phyloP scores from a whole-genome alignment of 768 basidiomycete genomes.

The Phaffia australis region DNA sequence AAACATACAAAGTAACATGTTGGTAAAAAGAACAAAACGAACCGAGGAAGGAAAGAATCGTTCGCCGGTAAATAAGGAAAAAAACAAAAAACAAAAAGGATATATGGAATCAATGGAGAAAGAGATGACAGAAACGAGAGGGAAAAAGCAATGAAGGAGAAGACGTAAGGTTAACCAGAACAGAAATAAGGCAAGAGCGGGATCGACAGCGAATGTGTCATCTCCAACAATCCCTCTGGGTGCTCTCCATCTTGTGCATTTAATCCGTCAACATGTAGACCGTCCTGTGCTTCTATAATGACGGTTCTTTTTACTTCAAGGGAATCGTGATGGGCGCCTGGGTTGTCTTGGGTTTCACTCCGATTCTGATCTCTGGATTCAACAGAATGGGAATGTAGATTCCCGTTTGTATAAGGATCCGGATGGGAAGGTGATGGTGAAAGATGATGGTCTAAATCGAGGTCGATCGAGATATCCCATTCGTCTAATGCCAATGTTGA shows the following conservation, averaged over 20 bases:
- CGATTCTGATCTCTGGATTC: no score
- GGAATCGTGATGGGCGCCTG: no score
- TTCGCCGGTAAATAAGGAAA: not conserved
- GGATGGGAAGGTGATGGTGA: no score
- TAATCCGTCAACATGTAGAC: no score
- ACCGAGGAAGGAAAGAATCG: not conserved
- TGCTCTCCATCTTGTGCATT: not conserved
- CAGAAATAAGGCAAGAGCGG: not conserved
- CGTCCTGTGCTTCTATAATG: no score
- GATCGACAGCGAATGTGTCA: slow-evolving; percentile 1
- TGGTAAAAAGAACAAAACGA: not conserved
- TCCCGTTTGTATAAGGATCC: no score
- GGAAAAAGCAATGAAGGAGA: not conserved
- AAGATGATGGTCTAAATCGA: no score
- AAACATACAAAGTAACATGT: not conserved
- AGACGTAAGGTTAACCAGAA: not conserved
- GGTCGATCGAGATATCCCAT: no score
- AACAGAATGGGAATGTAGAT: no score
- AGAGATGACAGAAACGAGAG: not conserved
- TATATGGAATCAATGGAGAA: not conserved
- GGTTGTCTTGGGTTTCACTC: no score
- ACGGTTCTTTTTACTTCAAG: no score
- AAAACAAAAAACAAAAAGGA: not conserved
- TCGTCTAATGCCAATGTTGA: no score
- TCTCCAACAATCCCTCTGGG: not conserved